Base-by-base conservation (phyloP, 345 rosid species). In the Turritis glabra region DNA sequence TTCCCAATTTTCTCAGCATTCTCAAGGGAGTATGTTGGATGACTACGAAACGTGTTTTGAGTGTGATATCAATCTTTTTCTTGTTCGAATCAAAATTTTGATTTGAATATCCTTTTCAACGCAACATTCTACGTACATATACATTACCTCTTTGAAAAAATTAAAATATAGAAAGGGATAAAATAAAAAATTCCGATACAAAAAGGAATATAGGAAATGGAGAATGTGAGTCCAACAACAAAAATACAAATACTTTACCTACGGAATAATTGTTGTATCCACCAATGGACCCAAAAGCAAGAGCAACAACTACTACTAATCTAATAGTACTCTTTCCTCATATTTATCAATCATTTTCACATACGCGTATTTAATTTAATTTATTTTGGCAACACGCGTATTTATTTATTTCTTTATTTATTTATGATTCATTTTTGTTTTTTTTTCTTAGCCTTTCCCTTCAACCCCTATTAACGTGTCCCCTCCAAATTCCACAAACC, bases 231-330 rank as follows among this genome's bases (percentile, higher is more conserved):
- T 55, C 33, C 65, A 64, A 64, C 65, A 44, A 64, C 48, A 44
- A 44, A 7, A 35, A 55, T 55, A 32, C 71, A 11, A 64, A 55
- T 35, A 29, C 29, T 63, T 41, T 48, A 19, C 11, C 14, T 38
- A 62, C 2, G 17, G 33, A 74, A 74, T 64, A 30, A 73, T 64
- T 30, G 29, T 1, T 32, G 12, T 41, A 21, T 44, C 65, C 46
- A 64, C 64, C 50, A 64, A 43, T 74, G 72, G 77, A 64, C 71
- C 77, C 77, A 64, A 73, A 73, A 53, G 70, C 70, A 52, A 47
- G 5, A 47, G 5, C 40, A 47, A 37, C 50, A 38, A 22, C 71
- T 10, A 50, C 76, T n/a, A 38, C 55, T 43, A 73, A n/a, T n/a
- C n/a, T n/a, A n/a, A n/a, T 43, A 37, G 1, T 52, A 40, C 41